Conservation (phyloP, 2,329 filamentous ascomycete species). For the Claviceps humidiphila region DNA sequence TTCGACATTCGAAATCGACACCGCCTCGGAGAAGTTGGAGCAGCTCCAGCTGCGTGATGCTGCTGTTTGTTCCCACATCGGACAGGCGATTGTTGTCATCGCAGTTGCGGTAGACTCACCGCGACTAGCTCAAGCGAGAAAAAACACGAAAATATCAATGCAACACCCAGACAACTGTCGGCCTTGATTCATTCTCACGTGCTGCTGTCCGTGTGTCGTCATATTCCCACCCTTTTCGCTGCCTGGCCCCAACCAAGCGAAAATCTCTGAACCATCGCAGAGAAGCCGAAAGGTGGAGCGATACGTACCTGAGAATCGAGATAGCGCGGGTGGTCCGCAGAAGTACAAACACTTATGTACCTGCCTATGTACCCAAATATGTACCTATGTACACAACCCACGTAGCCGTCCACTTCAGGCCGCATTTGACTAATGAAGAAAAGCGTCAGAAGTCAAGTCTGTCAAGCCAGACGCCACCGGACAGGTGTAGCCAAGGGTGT, state of each 20-base stretch:
- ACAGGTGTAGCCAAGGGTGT: not conserved
- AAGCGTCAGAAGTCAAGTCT: not conserved
- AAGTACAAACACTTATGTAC: not conserved
- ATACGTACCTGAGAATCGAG: not conserved
- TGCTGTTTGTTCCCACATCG: not conserved
- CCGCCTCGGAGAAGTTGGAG: not conserved
- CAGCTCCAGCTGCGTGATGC: not conserved
- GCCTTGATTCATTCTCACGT: conserved; percentile 5
- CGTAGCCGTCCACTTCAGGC: not conserved
- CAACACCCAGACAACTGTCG: conserved; percentile 2
- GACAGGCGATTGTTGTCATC: not conserved
- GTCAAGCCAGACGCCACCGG: not conserved
- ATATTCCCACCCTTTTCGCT: not conserved
- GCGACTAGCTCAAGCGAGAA: not conserved
- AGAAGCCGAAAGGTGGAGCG: not conserved
- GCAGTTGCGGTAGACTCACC: not conserved
- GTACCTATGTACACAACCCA: too few relatives aligned
- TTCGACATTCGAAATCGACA: not conserved
- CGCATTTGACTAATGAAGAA: not conserved
- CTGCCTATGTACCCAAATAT: too few relatives aligned
- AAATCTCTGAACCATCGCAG: too few relatives aligned
- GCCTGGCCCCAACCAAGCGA: conserved; percentile 1
- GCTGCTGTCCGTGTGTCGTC: conserved; percentile 2
- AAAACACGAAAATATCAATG: not conserved
- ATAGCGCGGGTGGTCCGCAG: not conserved